phyloP scores from a whole-genome alignment of 768 basidiomycete genomes.

The Lactarius evosmus region DNA sequence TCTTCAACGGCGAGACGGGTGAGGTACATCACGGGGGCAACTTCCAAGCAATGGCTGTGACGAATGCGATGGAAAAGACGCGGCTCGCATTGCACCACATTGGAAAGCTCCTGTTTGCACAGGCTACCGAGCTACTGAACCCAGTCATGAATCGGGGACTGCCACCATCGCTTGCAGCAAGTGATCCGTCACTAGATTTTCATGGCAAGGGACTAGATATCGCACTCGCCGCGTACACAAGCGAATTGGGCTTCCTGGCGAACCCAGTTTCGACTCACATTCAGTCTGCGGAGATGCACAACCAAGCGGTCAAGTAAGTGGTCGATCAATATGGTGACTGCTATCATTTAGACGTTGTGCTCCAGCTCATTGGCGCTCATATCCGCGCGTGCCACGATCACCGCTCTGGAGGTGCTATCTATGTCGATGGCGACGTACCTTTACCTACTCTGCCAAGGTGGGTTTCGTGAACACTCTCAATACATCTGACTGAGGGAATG shows the following conservation, averaged over 20 bases:
- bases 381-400: constrained; percentile 75
- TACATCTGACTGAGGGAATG: not conserved
- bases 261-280: constrained; percentile 83
- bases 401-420: constrained; percentile 73
- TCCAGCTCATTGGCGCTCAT: constrained; percentile 77
- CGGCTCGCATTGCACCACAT: constrained; percentile 54
- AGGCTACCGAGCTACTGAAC: constrained; percentile 69
- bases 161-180: constrained; percentile 74
- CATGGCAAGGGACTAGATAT: constrained; percentile 86
- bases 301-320: constrained; percentile 84
- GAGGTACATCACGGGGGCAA: constrained; percentile 82
- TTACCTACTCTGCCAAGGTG: constrained; percentile 66
- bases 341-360: constrained; percentile 21
- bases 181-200: constrained; percentile 77
- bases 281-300: constrained; percentile 89
- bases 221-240: constrained; percentile 73
- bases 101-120: constrained; percentile 51
- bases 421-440: constrained; percentile 72
- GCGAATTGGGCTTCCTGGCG: constrained; percentile 86
- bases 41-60: constrained; percentile 86
- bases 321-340: not conserved
- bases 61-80: constrained; percentile 88
- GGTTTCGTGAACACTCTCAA: not conserved
- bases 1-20: constrained; percentile 66
- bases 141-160: constrained; percentile 82